Base-by-base conservation (phyloP, 1,284 basidiomycete genomes). In the Fomitopsis pinicola region DNA sequence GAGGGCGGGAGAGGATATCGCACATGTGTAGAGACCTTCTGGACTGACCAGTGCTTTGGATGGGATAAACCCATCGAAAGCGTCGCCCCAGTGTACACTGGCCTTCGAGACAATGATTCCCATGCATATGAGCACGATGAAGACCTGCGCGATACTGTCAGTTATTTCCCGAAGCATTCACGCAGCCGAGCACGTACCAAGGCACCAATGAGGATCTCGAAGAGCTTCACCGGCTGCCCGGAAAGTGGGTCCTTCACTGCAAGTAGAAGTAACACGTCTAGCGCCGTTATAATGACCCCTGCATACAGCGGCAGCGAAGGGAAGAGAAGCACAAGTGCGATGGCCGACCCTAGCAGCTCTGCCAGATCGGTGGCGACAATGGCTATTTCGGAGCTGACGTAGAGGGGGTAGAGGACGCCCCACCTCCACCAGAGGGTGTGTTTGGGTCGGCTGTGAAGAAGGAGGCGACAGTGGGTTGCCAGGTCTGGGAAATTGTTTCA, bases 61-160 rank as follows among this genome's bases (percentile, higher is more conserved):
- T 0, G 96, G 96, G 12, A 98, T 68, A 69, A 86, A 96, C 9
- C 96, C 96, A n/a, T 85, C 70, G 73, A 98, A 97, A 0, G 91
- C 91, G 36, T 78, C 76, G 17, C 78, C 81, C 95, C 95, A 97
- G 42, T 88, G 70, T 0, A 96, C 87, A 48, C 84, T 67, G 30
- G 95, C 83, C 70, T 84, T 86, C 35, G 88, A 82, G 56, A 97
- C 86, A 61, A 98, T 84, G 48, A 95, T 79, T 52, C 86, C 81
- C 80, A 97, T 95, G 71, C 91, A 94, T n/a, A 91, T 78, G 28
- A 97, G 80, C 0, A 96, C 92, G 1, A 85, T 83, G 22, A 95
- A 69, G 12, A 95, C 91, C 91, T 93, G 58, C 38, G 9, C 5
- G 3, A 26, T 9, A 17, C 36, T n/a, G 38, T 36, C 53, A 59